phyloP scores from a whole-genome alignment of 495 filamentous ascomycete species.

The Durotheca rogersii region DNA sequence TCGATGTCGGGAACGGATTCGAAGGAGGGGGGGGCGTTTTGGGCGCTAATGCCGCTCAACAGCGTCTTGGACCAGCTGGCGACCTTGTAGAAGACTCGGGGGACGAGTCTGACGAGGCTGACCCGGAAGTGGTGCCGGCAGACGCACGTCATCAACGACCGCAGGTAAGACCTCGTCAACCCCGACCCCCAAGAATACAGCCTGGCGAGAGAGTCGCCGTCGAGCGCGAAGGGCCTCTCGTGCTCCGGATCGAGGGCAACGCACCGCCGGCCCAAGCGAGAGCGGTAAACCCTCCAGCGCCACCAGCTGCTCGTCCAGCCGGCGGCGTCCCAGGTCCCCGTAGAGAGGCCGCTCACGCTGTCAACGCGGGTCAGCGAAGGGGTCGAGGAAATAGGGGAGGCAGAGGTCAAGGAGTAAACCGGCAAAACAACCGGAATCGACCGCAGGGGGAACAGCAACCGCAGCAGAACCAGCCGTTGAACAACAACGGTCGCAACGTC shows the following conservation, averaged over 20 bases:
- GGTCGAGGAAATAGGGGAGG: conserved; percentile 30
- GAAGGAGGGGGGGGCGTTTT: conserved; percentile 43
- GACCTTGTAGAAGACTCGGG: conserved; percentile 12
- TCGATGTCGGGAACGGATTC: conserved; percentile 55
- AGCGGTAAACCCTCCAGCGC: conserved; percentile 29
- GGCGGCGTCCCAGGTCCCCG: conserved; percentile 18
- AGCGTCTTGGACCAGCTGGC: conserved; percentile 22
- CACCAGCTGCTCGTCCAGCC: no score
- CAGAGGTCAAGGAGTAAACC: conserved; percentile 23
- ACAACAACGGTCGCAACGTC: conserved; percentile 27
- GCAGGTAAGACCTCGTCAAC: conserved; percentile 20
- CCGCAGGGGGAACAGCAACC: conserved; percentile 28
- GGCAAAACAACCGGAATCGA: conserved; percentile 31
- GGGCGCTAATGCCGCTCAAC: conserved; percentile 11
- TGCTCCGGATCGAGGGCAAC: conserved; percentile 51
- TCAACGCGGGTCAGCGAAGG: conserved; percentile 16
- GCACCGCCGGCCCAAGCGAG: conserved; percentile 18
- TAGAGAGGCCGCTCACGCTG: conserved; percentile 11
- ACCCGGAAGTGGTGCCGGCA: conserved; percentile 13
- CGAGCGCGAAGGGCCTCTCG: conserved; percentile 55
- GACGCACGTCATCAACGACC: conserved; percentile 21
- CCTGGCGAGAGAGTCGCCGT: conserved; percentile 38
- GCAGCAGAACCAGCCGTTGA: conserved; percentile 20
- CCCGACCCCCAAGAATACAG: conserved; percentile 27
- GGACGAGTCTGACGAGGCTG: conserved; percentile 25